Conservation (phyloP, 1,284 basidiomycete genomes). For the Cutaneotrichosporon cutaneum region DNA sequence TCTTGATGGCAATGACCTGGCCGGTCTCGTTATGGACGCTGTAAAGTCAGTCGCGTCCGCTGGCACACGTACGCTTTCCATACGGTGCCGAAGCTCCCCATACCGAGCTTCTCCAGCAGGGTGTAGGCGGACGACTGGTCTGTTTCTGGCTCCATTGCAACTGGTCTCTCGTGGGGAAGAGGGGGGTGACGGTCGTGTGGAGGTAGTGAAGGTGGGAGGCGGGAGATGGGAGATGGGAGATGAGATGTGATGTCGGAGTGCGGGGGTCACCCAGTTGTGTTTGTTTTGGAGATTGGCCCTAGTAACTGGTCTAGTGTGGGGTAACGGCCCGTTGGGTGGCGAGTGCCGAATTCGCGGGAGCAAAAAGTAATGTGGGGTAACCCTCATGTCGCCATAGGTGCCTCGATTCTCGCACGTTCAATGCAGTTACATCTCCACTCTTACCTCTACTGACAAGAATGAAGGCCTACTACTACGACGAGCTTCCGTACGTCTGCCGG, state of each 20-base stretch:
- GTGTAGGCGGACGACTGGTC: conserved; percentile 88
- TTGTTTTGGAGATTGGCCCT: not conserved
- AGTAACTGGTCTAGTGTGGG: not conserved
- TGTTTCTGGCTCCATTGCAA: conserved; percentile 21
- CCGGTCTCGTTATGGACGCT: conserved; percentile 85
- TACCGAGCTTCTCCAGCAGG: conserved; percentile 90
- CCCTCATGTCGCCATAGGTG: not conserved
- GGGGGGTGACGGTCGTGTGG: not conserved
- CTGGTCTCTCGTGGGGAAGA: not conserved
- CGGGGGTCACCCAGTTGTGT: not conserved
- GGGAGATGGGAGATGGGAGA: not conserved
- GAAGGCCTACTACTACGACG: conserved; percentile 79
- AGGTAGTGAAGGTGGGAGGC: not conserved
- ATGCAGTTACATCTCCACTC: not conserved
- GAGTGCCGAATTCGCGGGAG: not conserved
- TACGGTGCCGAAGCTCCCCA: conserved; percentile 94
- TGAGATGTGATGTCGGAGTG: not conserved
- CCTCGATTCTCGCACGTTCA: not conserved
- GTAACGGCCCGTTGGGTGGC: not conserved
- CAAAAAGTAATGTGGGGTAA: not conserved
- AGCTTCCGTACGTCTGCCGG: conserved; percentile 55
- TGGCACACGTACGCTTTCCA: conserved; percentile 71
- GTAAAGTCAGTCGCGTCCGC: not conserved
- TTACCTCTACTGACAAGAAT: conserved; percentile 52
- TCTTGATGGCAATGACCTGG: conserved; percentile 95